phyloP scores from a whole-genome alignment of 1,284 basidiomycete species.

The Trametes polyzona region DNA sequence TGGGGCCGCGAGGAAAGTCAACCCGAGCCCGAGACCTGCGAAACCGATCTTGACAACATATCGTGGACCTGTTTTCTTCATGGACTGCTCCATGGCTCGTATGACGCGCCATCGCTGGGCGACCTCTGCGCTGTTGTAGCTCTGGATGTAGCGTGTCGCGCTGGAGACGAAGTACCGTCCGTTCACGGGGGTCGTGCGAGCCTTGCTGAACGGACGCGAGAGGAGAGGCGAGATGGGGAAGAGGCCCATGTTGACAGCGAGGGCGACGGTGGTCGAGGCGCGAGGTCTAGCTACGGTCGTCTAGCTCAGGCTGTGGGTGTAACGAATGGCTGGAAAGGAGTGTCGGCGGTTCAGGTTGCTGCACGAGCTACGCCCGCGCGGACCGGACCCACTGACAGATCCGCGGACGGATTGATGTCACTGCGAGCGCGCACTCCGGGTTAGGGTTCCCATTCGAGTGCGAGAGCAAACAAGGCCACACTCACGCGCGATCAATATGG shows the following conservation, averaged over 20 bases:
- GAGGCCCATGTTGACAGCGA: slow-evolving; percentile 10
- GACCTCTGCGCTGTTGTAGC: not conserved
- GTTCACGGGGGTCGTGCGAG: not conserved
- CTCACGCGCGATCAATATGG: slow-evolving; percentile 5
- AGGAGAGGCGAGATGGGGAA: slow-evolving; percentile 12
- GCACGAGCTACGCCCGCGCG: no score
- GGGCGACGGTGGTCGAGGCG: not conserved
- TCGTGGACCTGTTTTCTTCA: not conserved
- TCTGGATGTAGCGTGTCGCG: not conserved
- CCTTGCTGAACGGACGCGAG: slow-evolving; percentile 11
- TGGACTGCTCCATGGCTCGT: not conserved
- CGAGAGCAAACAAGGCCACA: slow-evolving; percentile 4
- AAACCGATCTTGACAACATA: slow-evolving; percentile 22
- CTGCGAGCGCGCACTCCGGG: not conserved
- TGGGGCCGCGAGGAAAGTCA: slow-evolving; percentile 29
- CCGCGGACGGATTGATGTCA: no score
- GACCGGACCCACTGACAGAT: no score
- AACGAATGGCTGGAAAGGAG: no score
- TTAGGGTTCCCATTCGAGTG: not conserved
- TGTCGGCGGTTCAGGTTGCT: no score
- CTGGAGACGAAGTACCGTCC: slow-evolving; percentile 17
- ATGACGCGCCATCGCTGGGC: not conserved
- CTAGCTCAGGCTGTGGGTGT: not conserved
- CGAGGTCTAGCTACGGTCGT: not conserved
- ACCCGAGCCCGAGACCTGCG: slow-evolving; percentile 32